Base-by-base conservation (phyloP, 495 filamentous ascomycete species). In the Chaetomium fimeti region DNA sequence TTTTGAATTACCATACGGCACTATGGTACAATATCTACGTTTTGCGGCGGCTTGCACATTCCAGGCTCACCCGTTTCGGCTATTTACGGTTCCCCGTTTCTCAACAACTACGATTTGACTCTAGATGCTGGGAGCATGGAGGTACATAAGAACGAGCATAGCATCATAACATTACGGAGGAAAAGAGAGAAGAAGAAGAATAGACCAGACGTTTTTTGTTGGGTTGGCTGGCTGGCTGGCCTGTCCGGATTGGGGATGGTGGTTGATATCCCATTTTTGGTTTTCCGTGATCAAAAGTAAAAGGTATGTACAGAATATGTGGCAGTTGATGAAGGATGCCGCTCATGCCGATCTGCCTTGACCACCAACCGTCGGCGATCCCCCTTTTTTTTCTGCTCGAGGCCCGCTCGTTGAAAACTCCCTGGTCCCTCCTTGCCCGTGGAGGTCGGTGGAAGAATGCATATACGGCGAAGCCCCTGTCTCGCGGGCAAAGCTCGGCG, bases 141-240 rank as follows among this genome's bases (percentile, higher is more conserved):
- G 55, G 29, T 25, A 27, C 8, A 53, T 20, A 32, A 13, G 29
- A 36, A 18, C 13, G 13, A 32, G 29, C 24, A 55, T 55, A 55
- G 27, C 27, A 55, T 32, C 18, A n/a, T 28, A 55, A 29, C 51
- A n/a, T 28, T 32, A 9, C 13, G 24, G 24, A 47, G 13, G 24
- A 49, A 49, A 22, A 49, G 47, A 22, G 47, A 53, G 51, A 53
- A 52, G 22, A 27, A 52, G 22, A 52, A 13, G 51, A 53, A 53
- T 32, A 53, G 27, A 53, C 18, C 28, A 49, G 45, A 32, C 18
- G 38, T 20, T 55, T 55, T 55, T 55, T 29, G 52, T 32, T 36
- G 52, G 52, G 52, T 32, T 55, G 52, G 52, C 29, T 55, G 52
- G 52, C 52, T 32, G 27, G 52, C 52, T 55, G 27, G 52, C 52